Conservation (phyloP, 2,329 filamentous ascomycete genomes). For the Fusarium circinatum region DNA sequence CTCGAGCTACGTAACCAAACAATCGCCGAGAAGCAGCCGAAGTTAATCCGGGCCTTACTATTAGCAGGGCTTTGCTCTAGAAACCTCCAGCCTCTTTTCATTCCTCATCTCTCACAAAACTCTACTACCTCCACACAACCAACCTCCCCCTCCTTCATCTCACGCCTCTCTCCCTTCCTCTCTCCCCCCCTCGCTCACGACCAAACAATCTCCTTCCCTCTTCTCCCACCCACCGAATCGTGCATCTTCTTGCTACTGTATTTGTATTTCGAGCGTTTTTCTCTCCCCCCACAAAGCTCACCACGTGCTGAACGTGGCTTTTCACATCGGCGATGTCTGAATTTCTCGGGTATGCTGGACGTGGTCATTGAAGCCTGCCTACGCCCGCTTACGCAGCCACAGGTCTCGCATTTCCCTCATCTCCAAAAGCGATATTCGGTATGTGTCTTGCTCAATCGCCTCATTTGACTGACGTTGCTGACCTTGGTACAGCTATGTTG, state of each 20-base stretch:
- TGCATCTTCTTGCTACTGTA: conserved; percentile 35
- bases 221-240: conserved; percentile 17
- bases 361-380: conserved; percentile 43
- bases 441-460: conserved; percentile 50
- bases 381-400: conserved; percentile 49
- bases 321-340: conserved; percentile 62
- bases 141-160: conserved; percentile 36
- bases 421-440: conserved; percentile 98
- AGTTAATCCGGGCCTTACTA: conserved; percentile 31
- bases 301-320: conserved; percentile 56
- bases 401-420: conserved; percentile 96
- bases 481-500: conserved; percentile 79
- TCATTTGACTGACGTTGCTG: conserved; percentile 40
- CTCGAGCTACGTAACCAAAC: conserved; percentile 18
- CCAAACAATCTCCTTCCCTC: conserved; percentile 17
- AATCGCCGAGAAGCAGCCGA: conserved; percentile 39
- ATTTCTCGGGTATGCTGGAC: conserved; percentile 65
- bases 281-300: conserved; percentile 40
- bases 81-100: conserved; percentile 46
- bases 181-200: conserved; percentile 3
- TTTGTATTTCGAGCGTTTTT: conserved; percentile 37
- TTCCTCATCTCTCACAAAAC: conserved; percentile 48
- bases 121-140: conserved; percentile 46
- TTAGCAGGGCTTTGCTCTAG: conserved; percentile 40
- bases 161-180: conserved; percentile 24